Evolutionary conservation across 139 green algal species (phyloP).

Genomic region (Chlamydomonas incerta): DNA sequence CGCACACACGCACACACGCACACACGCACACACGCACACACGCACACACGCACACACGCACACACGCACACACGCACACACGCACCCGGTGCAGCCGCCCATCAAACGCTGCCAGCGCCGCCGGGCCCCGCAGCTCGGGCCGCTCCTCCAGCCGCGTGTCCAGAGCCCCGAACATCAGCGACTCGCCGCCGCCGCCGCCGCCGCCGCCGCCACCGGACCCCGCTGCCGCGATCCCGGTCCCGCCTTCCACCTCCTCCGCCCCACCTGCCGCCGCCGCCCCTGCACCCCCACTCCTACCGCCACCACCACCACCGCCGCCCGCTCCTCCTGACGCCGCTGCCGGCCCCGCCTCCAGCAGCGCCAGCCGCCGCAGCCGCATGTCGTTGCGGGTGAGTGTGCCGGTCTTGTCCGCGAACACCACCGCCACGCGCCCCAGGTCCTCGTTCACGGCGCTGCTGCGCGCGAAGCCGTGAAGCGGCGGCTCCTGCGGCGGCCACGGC

Average conservation of each 20-base stretch:
- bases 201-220: too few relatives aligned
- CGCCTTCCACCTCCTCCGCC: not conserved
- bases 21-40: too few relatives aligned
- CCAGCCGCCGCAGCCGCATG: conserved; percentile 63
- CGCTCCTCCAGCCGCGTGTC: conserved; percentile 22
- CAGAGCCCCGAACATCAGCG: too few relatives aligned
- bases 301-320: too few relatives aligned
- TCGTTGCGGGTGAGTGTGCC: conserved; percentile 80
- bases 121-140: not conserved
- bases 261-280: not conserved
- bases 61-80: too few relatives aligned
- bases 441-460: conserved; percentile 87
- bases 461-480: conserved; percentile 29
- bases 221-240: too few relatives aligned
- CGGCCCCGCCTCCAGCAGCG: not conserved
- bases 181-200: too few relatives aligned
- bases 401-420: conserved; percentile 97
- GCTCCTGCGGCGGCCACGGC: not conserved
- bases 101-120: not conserved
- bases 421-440: conserved; percentile 83
- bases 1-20: too few relatives aligned
- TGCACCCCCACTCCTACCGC: not conserved
- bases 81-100: not conserved
- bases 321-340: too few relatives aligned
- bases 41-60: too few relatives aligned